Percentiles rank a stretch among this genome's conserved stretches.
Conservation (phyloP, 2,329 filamentous ascomycete species). For the Ceratocystis variospora region DNA sequence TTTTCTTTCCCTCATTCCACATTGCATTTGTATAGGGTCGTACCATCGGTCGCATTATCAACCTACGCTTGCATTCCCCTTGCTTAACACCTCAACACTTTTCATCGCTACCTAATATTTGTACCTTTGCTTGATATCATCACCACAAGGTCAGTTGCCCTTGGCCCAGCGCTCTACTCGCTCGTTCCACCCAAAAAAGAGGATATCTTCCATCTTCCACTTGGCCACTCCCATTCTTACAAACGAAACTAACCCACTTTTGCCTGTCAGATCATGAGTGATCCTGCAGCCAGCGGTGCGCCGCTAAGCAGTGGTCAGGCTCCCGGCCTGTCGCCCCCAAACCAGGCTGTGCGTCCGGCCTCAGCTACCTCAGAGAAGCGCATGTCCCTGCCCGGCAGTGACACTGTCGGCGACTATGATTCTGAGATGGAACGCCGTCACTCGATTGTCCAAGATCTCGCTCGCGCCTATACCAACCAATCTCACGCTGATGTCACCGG, state of each 20-base stretch:
- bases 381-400: constrained; percentile 15
- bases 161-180: background rate
- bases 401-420: constrained; percentile 27
- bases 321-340: background rate
- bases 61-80: background rate
- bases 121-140: background rate
- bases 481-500: constrained; percentile 28
- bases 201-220: background rate
- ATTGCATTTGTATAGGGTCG: too few relatives aligned
- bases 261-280: constrained; percentile 7
- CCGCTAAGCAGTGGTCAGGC: constrained; percentile 4
- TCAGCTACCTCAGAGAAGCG: constrained; percentile 15
- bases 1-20: background rate
- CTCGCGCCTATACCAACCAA: constrained; percentile 40
- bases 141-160: background rate
- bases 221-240: background rate
- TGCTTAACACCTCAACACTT: background rate
- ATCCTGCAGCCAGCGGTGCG: constrained; percentile 11
- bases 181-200: too few relatives aligned
- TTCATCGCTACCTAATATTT: background rate
- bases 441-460: constrained; percentile 42
- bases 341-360: constrained; percentile 4
- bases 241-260: background rate
- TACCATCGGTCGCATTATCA: too few relatives aligned
- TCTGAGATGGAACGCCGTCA: constrained; percentile 37